Base-by-base conservation (phyloP, 108 stramenopile species). In the Skeletonema potamos region DNA sequence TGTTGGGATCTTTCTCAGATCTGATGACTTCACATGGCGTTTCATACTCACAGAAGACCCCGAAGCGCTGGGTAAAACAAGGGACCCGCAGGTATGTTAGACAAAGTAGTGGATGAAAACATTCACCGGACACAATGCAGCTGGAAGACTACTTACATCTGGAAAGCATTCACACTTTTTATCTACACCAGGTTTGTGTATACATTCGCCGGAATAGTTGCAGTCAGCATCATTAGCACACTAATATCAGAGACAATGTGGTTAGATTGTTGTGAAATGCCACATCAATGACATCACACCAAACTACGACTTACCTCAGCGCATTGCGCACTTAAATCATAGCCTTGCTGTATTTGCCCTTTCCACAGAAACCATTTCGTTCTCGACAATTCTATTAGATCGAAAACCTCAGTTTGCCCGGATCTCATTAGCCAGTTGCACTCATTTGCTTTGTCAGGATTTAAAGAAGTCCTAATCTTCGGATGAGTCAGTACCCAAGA, bases 181-280 rank as follows among this genome's bases (percentile, higher is more conserved):
- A 15, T 30, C 29, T 20, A 36, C 22, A 10, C 20, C 4, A 17
- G 58, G 6, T 7, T 59, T 8, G 17, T 2, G 11, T 33, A 17
- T n/a, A 39, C 74, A 75, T 62, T 60, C 17, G 0, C 74, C 74
- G 54, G 51, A 33, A 30, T 75, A 60, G 74, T 75, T 75, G 46
- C 74, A 75, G 11, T 66, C 56, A 20, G 27, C 15, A 41, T 27
- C 36, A 48, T 43, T 20, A 27, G 22, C 41, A 54, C 65, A 68
- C 37, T 44, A 7, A 36, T 7, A 34, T 34, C 34, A 34, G 8
- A 34, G 34, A n/a, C 4, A 34, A 34, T 34, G 6, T 8, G 6
- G 6, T 34, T 34, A 34, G 34, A 34, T 34, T 39, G 11, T 13
- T 39, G 34, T 7, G n/a, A 34, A 5, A 8, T 39, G 37, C 1